Evolutionary conservation across 768 basidiomycete species (phyloP).

Genomic region (Tricholoma saponaceum): DNA sequence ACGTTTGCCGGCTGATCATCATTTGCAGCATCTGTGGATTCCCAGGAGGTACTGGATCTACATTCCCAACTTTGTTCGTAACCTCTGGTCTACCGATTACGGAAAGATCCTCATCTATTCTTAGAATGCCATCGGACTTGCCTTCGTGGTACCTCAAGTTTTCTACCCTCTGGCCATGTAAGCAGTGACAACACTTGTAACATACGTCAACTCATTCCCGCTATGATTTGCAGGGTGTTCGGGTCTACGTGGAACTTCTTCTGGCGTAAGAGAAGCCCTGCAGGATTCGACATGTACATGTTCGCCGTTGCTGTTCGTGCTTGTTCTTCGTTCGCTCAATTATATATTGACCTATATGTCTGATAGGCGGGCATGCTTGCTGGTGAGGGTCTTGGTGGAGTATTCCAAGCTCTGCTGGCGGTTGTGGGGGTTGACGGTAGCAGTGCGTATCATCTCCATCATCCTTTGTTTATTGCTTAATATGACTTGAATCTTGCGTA

Average conservation of each 20-base stretch:
- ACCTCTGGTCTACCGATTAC: neutral
- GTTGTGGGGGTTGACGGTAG: constrained; percentile 47
- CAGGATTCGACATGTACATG: constrained; percentile 52
- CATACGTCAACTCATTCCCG: neutral
- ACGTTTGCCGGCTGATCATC: neutral
- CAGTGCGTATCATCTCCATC: constrained; percentile 25
- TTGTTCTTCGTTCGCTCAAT: neutral
- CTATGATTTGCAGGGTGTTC: constrained; percentile 22
- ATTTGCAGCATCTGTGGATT: constrained; percentile 32
- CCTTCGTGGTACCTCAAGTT: constrained; percentile 49
- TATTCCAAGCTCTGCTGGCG: constrained; percentile 53
- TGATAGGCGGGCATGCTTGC: constrained; percentile 45
- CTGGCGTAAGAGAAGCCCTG: constrained; percentile 44
- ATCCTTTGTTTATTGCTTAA: neutral
- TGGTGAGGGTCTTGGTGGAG: constrained; percentile 60
- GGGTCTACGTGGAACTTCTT: constrained; percentile 45
- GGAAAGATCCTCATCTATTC: neutral
- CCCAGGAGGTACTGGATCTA: constrained; percentile 47
- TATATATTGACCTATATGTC: neutral
- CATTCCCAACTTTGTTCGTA: constrained; percentile 47
- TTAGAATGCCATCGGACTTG: constrained; percentile 47
- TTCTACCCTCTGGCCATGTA: constrained; percentile 50
- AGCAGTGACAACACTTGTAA: neutral
- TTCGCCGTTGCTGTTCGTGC: constrained; percentile 43
- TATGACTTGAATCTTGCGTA: constrained; percentile 10